Percentiles rank a stretch among this genome's conserved stretches.
These are phyloP conservation scores for Flaveria bidentis DNA, from an alignment of 129 eudicot genomes.

Conservation along the genomic window DNA sequence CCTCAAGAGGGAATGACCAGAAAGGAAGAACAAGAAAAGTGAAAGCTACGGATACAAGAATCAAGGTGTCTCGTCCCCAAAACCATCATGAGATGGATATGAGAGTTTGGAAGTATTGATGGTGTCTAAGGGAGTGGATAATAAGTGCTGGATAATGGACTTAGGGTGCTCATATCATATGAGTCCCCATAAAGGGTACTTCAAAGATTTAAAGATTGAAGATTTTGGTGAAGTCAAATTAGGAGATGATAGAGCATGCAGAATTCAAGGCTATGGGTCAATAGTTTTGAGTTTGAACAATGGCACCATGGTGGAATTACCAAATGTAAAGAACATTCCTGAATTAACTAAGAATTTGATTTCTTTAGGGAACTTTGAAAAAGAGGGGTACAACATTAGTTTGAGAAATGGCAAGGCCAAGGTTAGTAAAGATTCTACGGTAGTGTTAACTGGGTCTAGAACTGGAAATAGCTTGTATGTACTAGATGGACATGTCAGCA, in stretches of 20 bases:
- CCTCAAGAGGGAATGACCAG: not conserved
- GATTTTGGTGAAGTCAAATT: not conserved
- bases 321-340: not conserved
- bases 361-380: not conserved
- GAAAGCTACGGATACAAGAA: not conserved
- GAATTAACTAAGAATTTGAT: not conserved
- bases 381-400: not conserved
- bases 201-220: not conserved
- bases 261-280: not conserved
- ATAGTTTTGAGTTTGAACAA: not conserved
- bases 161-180: not conserved
- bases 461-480: not conserved
- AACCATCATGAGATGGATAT: not conserved
- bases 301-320: not conserved
- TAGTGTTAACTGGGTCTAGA: not conserved
- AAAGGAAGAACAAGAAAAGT: not conserved
- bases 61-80: not conserved
- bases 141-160: not conserved
- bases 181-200: not conserved
- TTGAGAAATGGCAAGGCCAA: not conserved
- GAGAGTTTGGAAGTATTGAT: not conserved
- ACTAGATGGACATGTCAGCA: not conserved
- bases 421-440: not conserved
- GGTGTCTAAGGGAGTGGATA: not conserved
- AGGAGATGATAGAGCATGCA: not conserved